Evolutionary conservation across 176 grass and related monocot genomes (phyloP), one percentile per base, ranked within the genome.

Genomic region (bread wheat (Triticum aestivum)): DNA sequence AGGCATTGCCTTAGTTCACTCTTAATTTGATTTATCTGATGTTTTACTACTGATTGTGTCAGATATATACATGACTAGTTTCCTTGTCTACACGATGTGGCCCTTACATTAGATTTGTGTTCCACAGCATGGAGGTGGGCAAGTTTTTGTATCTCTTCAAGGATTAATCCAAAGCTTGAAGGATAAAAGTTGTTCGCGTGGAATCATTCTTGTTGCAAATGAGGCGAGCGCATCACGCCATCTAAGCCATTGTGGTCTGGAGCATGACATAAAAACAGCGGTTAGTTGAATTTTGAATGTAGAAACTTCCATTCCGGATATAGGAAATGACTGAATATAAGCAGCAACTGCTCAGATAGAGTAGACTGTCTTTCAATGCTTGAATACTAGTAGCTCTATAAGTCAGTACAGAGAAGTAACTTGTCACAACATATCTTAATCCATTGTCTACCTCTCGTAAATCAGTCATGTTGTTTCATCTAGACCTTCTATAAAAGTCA

Each of bases 81-180:
- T 32, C 26, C 34, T 76, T 76, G 10, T 81, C 13, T 89, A 37
- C 51, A 66, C 4, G 12, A 27, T 3, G 11, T 75, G 82, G 0
- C 32, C 82, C 70, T 75, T 47, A 75, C 21, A 61, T 74, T 32
- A 34, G 17, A 80, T 79, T 85, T 86, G 24, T 84, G 86, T 88
- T 29, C 75, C 77, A 26, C 81, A 95, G 93, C 90, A 98, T 91
- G 96, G 96, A 91, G 93, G 96, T 85, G 93, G 93, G 78, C 89
- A 88, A 92, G 91, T 98, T 62, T 98, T 94, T 90, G 83, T 82
- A 82, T 94, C 96, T 89, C 87, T 98, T 56, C 91, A 95, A 65
- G 87, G 73, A 83, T 89, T 98, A 85, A 73, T 91, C 70, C 83
- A 95, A 59, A 94, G 93, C 82, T 85, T 98, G 82, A 92, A 90